Base-by-base conservation (phyloP, 345 rosid genomes). In the Raphanus sativus region DNA sequence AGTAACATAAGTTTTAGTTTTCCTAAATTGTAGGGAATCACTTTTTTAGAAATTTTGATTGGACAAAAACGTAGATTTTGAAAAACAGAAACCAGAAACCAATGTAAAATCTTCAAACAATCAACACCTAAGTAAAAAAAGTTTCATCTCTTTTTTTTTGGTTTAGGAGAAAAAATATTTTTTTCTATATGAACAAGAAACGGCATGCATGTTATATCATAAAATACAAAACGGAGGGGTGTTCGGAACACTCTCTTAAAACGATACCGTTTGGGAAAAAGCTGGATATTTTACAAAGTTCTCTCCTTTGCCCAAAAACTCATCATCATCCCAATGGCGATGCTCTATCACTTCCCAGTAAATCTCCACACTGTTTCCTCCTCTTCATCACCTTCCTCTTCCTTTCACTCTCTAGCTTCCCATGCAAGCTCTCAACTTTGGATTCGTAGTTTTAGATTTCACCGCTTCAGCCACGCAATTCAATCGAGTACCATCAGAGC, bases 281-380 rank as follows among this genome's bases (percentile, higher is more conserved):
- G 15, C 4, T 8, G 68, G 75, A 72, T 61, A 21, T 54, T 38
- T 8, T 52, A 52, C 69, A 69, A 79, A 54, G 52, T 42, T 73
- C 1, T 62, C 55, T 21, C 11, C 70, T 73, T 58, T 42, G n/a
- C 61, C 76, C 24, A 8, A 64, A 32, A 50, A 40, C 15, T 42
- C 52, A 48, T 45, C 54, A 45, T 71, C 75, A 55, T 65, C 82
- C 56, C 21, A 21, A 86, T 87, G 94, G 87, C 87, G 74, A 79
- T 83, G 76, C 80, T 83, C 75, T 74, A 74, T 13, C 83, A 83
- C 54, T 81, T 71, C 71, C 65, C 84, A 48, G 62, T 67, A 30
- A 78, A 69, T 73, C 60, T 55, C 48, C 81, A 76, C 66, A 8
- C 81, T 83, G 33, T 42, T 8, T 64, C 13, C 69, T 28, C 59